Percentiles rank a stretch among this genome's conserved stretches.
These are phyloP conservation scores for Narthecium ossifragum DNA, from an alignment of 106 monocot species.

Conservation along the genomic window DNA sequence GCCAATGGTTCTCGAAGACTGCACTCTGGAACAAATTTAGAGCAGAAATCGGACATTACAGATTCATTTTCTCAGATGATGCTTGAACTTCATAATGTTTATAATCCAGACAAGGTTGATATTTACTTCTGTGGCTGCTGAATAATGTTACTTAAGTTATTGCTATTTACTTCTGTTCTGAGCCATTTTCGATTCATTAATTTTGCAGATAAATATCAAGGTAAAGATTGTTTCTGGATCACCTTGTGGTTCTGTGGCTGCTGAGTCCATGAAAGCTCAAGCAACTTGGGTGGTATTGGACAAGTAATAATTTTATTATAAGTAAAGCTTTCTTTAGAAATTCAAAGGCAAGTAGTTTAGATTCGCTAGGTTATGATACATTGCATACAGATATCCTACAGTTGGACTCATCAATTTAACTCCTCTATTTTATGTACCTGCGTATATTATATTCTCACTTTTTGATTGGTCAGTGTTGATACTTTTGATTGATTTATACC, in stretches of 20 bases:
- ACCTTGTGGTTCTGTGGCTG: conserved; percentile 75
- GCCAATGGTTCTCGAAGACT: conserved; percentile 57
- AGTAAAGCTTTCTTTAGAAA: too few relatives aligned
- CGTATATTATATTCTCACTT: too few relatives aligned
- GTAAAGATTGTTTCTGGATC: conserved; percentile 77
- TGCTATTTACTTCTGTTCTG: too few relatives aligned
- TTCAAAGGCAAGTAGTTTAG: conserved; percentile 80
- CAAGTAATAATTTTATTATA: conserved; percentile 52
- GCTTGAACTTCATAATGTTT: conserved; percentile 75
- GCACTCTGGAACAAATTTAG: conserved; percentile 33
- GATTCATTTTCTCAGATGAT: conserved; percentile 80
- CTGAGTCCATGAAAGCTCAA: conserved; percentile 64
- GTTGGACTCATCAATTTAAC: too few relatives aligned
- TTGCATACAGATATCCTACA: too few relatives aligned
- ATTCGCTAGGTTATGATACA: too few relatives aligned
- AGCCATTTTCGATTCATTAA: not conserved
- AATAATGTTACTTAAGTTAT: not conserved
- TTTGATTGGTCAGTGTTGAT: too few relatives aligned
- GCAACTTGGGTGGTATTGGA: conserved; percentile 90
- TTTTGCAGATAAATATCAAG: conserved; percentile 70
- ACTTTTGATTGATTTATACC: too few relatives aligned
- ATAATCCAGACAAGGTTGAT: conserved; percentile 72
- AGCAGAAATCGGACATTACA: conserved; percentile 71
- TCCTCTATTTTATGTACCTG: too few relatives aligned
- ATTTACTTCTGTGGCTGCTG: not conserved